phyloP scores from a whole-genome alignment of 2,329 filamentous ascomycete genomes.

The Hansfordia pulvinata region DNA sequence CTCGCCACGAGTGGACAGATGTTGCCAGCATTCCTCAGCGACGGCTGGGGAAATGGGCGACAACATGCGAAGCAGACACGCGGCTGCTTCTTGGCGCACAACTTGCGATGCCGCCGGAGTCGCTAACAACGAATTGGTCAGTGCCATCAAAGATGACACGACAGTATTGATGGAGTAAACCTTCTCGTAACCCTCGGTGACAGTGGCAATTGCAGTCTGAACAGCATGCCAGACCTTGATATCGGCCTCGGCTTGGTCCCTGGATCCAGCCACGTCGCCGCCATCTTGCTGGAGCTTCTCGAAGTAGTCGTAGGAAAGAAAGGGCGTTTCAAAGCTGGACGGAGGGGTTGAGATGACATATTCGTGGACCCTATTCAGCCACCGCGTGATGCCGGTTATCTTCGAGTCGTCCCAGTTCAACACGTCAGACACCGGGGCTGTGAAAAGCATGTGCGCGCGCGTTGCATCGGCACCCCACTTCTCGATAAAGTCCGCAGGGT shows the following conservation, averaged over 20 bases:
- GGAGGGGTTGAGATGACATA: slow-evolving; percentile 25
- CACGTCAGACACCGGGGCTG: slow-evolving; percentile 70
- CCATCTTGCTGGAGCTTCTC: too few relatives aligned
- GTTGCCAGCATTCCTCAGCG: slow-evolving; percentile 67
- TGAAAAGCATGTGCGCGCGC: slow-evolving; percentile 77
- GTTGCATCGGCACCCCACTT: slow-evolving; percentile 74
- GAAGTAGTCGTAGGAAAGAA: too few relatives aligned
- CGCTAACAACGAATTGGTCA: slow-evolving; percentile 56
- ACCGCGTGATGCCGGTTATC: slow-evolving; percentile 69
- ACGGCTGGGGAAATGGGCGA: slow-evolving; percentile 72
- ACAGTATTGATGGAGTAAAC: slow-evolving; percentile 73
- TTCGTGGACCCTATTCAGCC: slow-evolving; percentile 57
- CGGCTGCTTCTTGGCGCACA: slow-evolving; percentile 34
- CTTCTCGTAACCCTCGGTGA: slow-evolving; percentile 54
- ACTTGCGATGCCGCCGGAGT: slow-evolving; percentile 23
- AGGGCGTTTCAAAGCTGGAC: too few relatives aligned
- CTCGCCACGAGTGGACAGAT: slow-evolving; percentile 26
- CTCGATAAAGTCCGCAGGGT: slow-evolving; percentile 58
- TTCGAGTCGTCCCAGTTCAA: slow-evolving; percentile 81
- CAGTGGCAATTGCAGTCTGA: slow-evolving; percentile 52
- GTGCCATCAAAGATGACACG: slow-evolving; percentile 68
- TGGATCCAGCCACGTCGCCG: slow-evolving; percentile 11
- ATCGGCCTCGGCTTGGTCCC: slow-evolving; percentile 29
- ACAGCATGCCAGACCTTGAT: slow-evolving; percentile 47
- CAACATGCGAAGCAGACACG: slow-evolving; percentile 54